Conservation (phyloP, 352 stramenopile genomes). For the Globisporangium barbulae region DNA sequence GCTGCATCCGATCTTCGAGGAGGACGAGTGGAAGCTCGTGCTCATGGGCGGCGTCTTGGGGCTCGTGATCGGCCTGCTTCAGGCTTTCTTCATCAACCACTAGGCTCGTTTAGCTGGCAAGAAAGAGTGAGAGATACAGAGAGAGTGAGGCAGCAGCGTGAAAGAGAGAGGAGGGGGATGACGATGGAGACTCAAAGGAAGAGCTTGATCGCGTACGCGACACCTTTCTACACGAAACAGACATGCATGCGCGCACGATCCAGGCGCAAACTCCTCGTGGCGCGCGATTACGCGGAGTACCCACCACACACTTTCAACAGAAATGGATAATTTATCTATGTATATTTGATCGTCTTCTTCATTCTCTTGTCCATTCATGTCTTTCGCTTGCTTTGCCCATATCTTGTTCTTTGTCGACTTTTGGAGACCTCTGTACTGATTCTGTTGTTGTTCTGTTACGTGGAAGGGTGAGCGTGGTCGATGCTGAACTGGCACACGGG, state of each 20-base stretch:
- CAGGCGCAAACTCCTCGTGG: conserved; percentile 9
- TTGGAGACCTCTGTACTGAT: neutral
- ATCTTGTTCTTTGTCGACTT: no score
- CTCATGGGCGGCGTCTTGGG: conserved; percentile 94
- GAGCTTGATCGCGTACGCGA: neutral
- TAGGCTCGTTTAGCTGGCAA: conserved; percentile 19
- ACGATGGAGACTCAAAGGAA: neutral
- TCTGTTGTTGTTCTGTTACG: neutral
- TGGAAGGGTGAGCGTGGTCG: conserved; percentile 29
- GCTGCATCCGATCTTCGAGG: conserved; percentile 97
- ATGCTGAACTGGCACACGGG: conserved; percentile 88
- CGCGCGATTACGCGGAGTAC: conserved; percentile 6
- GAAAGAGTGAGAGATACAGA: neutral
- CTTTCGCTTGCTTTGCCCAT: neutral
- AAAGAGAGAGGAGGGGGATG: neutral
- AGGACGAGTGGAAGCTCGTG: conserved; percentile 98
- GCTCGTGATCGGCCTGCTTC: conserved; percentile 87
- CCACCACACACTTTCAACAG: conserved; percentile 7
- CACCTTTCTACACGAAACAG: neutral
- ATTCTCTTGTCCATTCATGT: conserved; percentile 2
- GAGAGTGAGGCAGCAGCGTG: neutral
- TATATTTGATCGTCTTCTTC: conserved; percentile 25
- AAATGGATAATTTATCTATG: conserved; percentile 58
- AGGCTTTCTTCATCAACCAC: conserved; percentile 89
- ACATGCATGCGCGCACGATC: neutral